Percentiles rank a stretch among this genome's conserved stretches.
Conservation (phyloP, 345 rosid species). For the Syzygium aqueum region DNA sequence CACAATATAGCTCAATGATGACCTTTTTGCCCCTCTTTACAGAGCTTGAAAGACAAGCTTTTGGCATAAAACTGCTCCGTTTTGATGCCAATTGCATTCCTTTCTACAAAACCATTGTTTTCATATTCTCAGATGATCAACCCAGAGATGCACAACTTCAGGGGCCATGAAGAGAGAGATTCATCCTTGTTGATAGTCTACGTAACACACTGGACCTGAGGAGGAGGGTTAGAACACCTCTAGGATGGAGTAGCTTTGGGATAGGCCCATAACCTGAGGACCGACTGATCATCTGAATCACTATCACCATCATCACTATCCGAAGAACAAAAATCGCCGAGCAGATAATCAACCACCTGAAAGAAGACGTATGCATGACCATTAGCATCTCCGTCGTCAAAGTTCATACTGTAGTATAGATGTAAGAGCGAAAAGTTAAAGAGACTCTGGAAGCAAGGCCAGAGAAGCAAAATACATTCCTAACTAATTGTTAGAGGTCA, state of each 20-base stretch:
- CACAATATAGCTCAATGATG: background rate
- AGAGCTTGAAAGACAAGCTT: background rate
- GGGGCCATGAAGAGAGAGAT: background rate
- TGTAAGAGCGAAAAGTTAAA: background rate
- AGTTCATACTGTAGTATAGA: background rate
- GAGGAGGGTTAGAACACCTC: background rate
- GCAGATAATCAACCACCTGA: slow-evolving; percentile 44
- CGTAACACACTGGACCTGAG: background rate
- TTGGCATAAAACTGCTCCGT: background rate
- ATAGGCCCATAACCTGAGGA: slow-evolving; percentile 40
- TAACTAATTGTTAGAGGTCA: background rate
- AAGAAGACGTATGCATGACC: background rate
- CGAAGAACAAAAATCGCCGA: slow-evolving; percentile 29
- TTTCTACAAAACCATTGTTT: background rate
- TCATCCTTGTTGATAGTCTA: background rate
- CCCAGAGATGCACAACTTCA: background rate
- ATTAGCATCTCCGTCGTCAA: background rate
- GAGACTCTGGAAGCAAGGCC: background rate
- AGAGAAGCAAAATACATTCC: background rate
- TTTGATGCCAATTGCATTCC: background rate
- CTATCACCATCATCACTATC: slow-evolving; percentile 33
- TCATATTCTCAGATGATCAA: background rate
- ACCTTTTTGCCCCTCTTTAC: background rate
- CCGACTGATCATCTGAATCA: slow-evolving; percentile 28
- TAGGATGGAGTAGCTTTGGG: slow-evolving; percentile 10